Evolutionary conservation across 1,284 basidiomycete genomes (phyloP), one percentile per base, ranked within the genome.

Genomic region (Heterobasidion annosum): DNA sequence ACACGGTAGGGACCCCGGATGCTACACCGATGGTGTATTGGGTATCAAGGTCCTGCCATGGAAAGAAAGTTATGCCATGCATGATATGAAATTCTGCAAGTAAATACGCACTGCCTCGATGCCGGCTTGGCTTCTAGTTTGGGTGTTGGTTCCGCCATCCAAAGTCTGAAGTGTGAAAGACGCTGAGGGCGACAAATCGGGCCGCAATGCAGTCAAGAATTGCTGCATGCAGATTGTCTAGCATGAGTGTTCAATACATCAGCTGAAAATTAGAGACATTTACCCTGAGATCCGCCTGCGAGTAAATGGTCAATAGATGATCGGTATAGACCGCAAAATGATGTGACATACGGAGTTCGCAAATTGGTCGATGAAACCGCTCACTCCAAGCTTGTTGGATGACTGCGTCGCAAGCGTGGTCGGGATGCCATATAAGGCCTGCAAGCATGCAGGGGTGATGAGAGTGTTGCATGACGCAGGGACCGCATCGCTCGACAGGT

Each of bases 11-110:
- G 6, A 80, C 83, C 0, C 83, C 82, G 69, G 70, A 79, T 3
- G 77, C 74, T 7, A 87, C 72, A 12, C 77, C 82, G 35, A 74
- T 77, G 3, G 82, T 77, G 56, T 84, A 84, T 69, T 87, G 48
- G 12, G 19, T 43, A 35, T 54, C 54, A 33, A 54, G 54, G 34
- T 54, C 43, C 54, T 54, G 37, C 3, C 15, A 33, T 2, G n/a
- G 34, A 6, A 9, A n/a, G 10, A 2, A 6, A 3, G 4, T 13
- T 18, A 13, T 54, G 34, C 51, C 54, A 10, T 44, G 34, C 16
- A 59, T 25, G 54, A 75, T 56, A 81, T 78, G 78, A 68, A 68
- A 77, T 81, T 32, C 60, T 61, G 16, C 59, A 59, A 63, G n/a
- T 40, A 25, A 25, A n/a, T 6, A 40, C 74, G 56, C 56, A 61